Percentiles rank a stretch among this genome's conserved stretches.
Conservation (phyloP, 441 rosid genomes). For the Bruguiera hainesii region DNA sequence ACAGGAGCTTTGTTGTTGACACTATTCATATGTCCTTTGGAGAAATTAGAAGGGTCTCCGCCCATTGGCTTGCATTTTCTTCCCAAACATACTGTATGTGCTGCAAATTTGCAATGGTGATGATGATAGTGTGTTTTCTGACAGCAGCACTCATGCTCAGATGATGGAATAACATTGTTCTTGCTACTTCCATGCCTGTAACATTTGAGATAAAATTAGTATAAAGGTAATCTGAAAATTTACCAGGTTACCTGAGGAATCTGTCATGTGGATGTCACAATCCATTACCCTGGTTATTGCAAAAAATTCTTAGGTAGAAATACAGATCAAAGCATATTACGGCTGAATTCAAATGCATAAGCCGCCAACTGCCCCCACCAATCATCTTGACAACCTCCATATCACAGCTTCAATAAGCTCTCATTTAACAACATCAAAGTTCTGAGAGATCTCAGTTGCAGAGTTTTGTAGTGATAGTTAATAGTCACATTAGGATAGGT, state of each 20-base stretch:
- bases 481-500: neutral
- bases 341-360: neutral
- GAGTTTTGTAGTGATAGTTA: neutral
- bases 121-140: conserved; percentile 26
- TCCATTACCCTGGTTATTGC: neutral
- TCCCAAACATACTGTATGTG: conserved; percentile 25
- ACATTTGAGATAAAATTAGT: conserved; percentile 17
- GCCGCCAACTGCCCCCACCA: too few species aligned
- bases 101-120: conserved; percentile 26
- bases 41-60: conserved; percentile 22
- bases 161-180: conserved; percentile 10
- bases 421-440: neutral
- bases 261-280: conserved; percentile 2
- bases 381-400: neutral
- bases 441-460: neutral
- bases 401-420: neutral
- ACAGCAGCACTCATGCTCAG: conserved; percentile 33
- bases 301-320: neutral
- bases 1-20: conserved; percentile 20
- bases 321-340: neutral
- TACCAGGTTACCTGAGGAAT: neutral
- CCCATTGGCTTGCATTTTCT: conserved; percentile 23
- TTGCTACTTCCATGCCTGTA: conserved; percentile 34
- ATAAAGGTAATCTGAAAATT: neutral
- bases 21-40: conserved; percentile 16